These are phyloP conservation scores for Plasmodium cynomolgi DNA, from an alignment of 169 alveolate species.

Conservation along the genomic window DNA sequence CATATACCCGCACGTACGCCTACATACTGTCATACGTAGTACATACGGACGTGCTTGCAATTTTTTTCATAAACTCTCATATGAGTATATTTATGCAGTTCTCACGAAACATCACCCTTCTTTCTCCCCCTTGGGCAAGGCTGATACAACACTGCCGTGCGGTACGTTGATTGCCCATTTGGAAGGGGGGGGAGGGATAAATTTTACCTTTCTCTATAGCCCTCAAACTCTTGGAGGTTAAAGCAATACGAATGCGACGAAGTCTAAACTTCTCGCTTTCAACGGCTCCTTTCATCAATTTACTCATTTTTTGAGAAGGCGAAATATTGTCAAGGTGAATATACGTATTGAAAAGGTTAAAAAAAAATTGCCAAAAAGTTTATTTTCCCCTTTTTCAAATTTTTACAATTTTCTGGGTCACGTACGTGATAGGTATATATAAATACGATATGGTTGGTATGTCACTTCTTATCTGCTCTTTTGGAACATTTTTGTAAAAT, in stretches of 20 bases:
- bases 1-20: neutral
- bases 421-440: neutral
- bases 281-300: constrained; percentile 86
- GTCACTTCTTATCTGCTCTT: constrained; percentile 11
- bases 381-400: constrained; percentile 35
- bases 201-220: constrained; percentile 90
- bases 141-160: neutral
- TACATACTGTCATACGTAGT: neutral
- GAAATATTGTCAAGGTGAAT: constrained; percentile 21
- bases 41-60: neutral
- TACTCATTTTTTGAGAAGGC: constrained; percentile 78
- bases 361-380: constrained; percentile 2
- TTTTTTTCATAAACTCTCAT: neutral
- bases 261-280: constrained; percentile 91
- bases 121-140: neutral
- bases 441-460: neutral
- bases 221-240: constrained; percentile 92
- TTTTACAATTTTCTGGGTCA: constrained; percentile 1
- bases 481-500: constrained; percentile 62
- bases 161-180: neutral
- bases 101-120: neutral
- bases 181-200: neutral
- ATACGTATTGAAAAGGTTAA: neutral
- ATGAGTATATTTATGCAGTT: neutral
- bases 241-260: constrained; percentile 94